A percentile compares a stretch with the other conserved stretches of the same genome.
Evolutionary conservation across 768 basidiomycete species (phyloP).

Genomic region (Trametes cubensis): DNA sequence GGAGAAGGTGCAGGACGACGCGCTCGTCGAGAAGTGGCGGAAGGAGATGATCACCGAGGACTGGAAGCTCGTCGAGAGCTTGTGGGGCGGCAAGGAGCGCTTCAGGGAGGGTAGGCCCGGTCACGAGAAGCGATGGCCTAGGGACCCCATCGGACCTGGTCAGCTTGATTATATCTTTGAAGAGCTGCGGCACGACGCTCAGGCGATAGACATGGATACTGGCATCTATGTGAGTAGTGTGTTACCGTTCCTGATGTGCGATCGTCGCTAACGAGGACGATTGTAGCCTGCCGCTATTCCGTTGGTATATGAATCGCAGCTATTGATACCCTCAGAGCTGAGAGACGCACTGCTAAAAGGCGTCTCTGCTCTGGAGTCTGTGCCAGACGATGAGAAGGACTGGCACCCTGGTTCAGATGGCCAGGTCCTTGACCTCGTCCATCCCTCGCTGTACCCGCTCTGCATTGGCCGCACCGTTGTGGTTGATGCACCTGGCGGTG

Average conservation of each 20-base stretch:
- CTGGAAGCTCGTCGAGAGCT: conserved; percentile 5
- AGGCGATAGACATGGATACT: conserved; percentile 11
- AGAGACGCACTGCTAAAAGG: background rate
- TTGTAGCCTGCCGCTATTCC: background rate
- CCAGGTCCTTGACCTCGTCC: conserved; percentile 48
- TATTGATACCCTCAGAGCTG: background rate
- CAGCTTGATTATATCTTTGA: conserved; percentile 22
- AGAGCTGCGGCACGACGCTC: conserved; percentile 12
- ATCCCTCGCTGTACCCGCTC: conserved; percentile 47
- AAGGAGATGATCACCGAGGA: conserved; percentile 20
- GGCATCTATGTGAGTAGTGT: conserved; percentile 11
- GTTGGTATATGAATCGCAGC: conserved; percentile 7
- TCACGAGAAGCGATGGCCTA: conserved; percentile 18
- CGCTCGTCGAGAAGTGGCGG: conserved; percentile 17
- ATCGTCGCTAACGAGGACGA: too few species aligned
- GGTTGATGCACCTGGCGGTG: background rate
- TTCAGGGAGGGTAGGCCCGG: background rate
- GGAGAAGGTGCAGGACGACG: conserved; percentile 23
- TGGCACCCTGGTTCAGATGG: conserved; percentile 50
- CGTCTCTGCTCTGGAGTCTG: conserved; percentile 36
- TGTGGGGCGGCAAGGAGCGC: conserved; percentile 13
- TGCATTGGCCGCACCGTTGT: conserved; percentile 12
- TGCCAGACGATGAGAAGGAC: conserved; percentile 41
- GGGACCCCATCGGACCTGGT: conserved; percentile 9
- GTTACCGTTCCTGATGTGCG: too few species aligned